Base-by-base conservation (phyloP, 164 flowering plant genomes). In the Malania oleifera region DNA sequence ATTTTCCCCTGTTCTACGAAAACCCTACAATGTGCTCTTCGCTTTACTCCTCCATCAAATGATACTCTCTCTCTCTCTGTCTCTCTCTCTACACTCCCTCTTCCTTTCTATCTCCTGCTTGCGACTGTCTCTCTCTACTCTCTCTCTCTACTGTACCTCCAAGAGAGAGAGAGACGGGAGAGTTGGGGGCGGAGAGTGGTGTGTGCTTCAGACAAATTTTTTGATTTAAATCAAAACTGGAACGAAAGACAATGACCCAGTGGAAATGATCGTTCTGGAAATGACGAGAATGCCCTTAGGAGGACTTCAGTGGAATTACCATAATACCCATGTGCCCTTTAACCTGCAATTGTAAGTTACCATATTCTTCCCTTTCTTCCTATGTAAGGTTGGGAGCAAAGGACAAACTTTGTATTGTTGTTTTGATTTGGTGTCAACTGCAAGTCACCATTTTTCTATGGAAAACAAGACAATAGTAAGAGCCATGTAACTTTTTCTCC, bases 11-110 rank as follows among this genome's bases (percentile, higher is more conserved):
- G 46, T 60, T 43, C 7, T 47, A 62, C 43, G 67, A 59, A 69
- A 73, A 66, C 62, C 67, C 60, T 51, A 70, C 48, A 14, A 23
- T 15, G 9, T 31, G 35, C 6, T 31, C 9, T 31, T 31, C 35
- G 64, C 73, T 65, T 73, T 68, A 73, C 73, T 68, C 67, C 43
- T 48, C 20, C 10, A 59, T 57, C 67, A 31, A 31, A 31, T 31
- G 35, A 31, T 31, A 4, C 35, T 31, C 35, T 4, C 35, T 31
- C 35, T 31, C 6, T 31, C 35, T 31, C 35, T 31, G 35, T 31
- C 6, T 70, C 70, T 70, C 67, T 66, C 70, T 66, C 54, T 47
- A 50, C 52, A 39, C 48, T 57, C 66, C 56, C 51, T 43, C 22
- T 61, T n/a, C n/a, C n/a, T n/a, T n/a, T n/a, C n/a, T n/a, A n/a